These are phyloP conservation scores for Lipomyces mesembrius DNA, from an alignment of 805 yeast genomes.

Conservation along the genomic window DNA sequence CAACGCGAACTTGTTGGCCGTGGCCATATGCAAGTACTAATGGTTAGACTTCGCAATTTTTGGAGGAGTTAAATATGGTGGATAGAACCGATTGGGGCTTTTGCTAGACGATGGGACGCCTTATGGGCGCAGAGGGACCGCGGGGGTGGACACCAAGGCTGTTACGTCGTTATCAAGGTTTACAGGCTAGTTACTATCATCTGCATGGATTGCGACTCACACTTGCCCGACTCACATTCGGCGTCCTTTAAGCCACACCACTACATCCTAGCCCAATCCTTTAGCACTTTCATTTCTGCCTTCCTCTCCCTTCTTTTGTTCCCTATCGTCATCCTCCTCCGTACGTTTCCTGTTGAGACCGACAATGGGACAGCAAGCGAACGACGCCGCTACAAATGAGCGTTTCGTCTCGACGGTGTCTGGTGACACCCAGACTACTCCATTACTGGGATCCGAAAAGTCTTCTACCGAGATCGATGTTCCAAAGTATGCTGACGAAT, in stretches of 20 bases:
- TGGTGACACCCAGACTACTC: slow-evolving; percentile 24
- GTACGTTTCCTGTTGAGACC: not conserved
- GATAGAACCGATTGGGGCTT: not conserved
- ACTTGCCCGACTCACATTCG: not conserved
- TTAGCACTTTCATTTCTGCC: too few relatives aligned
- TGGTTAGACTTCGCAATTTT: not conserved
- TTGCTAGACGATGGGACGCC: too few relatives aligned
- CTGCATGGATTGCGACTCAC: not conserved
- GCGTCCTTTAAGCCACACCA: too few relatives aligned
- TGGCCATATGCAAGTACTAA: not conserved
- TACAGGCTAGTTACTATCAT: too few relatives aligned
- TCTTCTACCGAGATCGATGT: slow-evolving; percentile 23
- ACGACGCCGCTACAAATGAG: not conserved
- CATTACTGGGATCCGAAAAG: slow-evolving; percentile 21
- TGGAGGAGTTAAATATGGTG: not conserved
- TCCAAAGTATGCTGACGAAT: slow-evolving; percentile 39
- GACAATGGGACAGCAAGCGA: slow-evolving; percentile 4
- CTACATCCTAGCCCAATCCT: not conserved
- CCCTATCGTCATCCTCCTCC: not conserved
- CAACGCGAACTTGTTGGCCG: not conserved
- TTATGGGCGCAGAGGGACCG: too few relatives aligned
- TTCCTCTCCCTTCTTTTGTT: not conserved
- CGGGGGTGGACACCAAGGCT: too few relatives aligned
- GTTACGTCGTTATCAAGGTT: not conserved
- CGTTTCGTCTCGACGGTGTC: not conserved